Evolutionary conservation across 805 yeast genomes (phyloP).

Genomic region (Wickerhamiella galacta): DNA sequence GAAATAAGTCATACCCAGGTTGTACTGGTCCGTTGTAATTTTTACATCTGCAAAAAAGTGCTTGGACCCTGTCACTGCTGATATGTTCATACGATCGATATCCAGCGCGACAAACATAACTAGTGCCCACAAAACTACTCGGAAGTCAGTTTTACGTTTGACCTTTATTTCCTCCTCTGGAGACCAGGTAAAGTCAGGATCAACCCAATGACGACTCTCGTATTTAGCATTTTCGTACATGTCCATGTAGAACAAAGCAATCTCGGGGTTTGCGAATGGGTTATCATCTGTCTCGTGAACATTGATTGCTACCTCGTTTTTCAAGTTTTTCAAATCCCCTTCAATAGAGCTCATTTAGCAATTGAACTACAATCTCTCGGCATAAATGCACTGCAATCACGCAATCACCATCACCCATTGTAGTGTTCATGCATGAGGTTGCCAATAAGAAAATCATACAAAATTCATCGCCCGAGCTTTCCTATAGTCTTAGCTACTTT

Average conservation of each 20-base stretch:
- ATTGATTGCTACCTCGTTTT: too few species aligned
- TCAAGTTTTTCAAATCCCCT: too few species aligned
- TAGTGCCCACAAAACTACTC: constrained; percentile 41
- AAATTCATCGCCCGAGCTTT: too few species aligned
- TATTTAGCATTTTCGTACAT: constrained; percentile 32
- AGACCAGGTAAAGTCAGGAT: constrained; percentile 43
- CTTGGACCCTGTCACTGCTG: constrained; percentile 40
- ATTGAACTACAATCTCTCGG: too few species aligned
- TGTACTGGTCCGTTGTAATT: constrained; percentile 40
- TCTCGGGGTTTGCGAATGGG: constrained; percentile 31
- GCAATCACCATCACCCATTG: too few species aligned
- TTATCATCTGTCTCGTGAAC: too few species aligned
- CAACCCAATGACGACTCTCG: constrained; percentile 39
- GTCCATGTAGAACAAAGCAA: constrained; percentile 29
- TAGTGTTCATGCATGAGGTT: too few species aligned
- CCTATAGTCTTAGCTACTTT: too few species aligned
- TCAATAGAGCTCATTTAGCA: too few species aligned
- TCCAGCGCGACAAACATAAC: constrained; percentile 43
- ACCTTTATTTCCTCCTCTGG: constrained; percentile 33
- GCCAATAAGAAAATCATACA: too few species aligned
- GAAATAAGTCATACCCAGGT: constrained; percentile 42
- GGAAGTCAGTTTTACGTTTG: constrained; percentile 35
- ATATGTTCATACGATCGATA: constrained; percentile 40
- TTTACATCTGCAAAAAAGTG: constrained; percentile 34
- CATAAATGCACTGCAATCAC: too few species aligned